A percentile compares a stretch with the other conserved stretches of the same genome.
phyloP scores from a whole-genome alignment of 164 flowering plant species.

The Houttuynia cordata region DNA sequence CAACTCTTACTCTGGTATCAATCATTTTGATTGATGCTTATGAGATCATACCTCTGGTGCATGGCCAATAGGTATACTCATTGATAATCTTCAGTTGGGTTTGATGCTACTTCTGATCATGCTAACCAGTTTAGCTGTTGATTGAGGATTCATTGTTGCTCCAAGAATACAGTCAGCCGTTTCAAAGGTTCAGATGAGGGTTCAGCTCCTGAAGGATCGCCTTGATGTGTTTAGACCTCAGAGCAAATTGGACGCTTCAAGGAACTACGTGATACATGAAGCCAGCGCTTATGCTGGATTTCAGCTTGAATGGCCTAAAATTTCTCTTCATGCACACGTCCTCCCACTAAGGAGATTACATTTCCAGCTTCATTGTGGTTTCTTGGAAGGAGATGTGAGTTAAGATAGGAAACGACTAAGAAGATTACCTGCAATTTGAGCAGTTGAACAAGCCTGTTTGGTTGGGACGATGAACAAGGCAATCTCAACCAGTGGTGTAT shows the following conservation, averaged over 20 bases:
- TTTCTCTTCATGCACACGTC: neutral
- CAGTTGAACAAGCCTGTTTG: too few species aligned
- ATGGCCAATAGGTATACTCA: conserved; percentile 1
- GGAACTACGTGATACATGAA: too few species aligned
- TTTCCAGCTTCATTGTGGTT: neutral
- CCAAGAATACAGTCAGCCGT: neutral
- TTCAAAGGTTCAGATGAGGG: neutral
- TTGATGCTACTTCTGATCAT: conserved; percentile 8
- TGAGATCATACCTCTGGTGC: conserved; percentile 1
- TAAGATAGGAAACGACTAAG: neutral
- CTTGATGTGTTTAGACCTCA: neutral
- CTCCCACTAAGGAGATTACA: neutral
- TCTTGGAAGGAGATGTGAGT: neutral
- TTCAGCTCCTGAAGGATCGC: neutral
- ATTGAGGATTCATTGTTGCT: neutral
- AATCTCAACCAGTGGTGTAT: too few species aligned
- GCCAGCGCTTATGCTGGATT: too few species aligned
- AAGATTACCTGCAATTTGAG: too few species aligned
- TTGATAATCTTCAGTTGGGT: conserved; percentile 24
- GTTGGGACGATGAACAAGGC: too few species aligned
- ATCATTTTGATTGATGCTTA: conserved; percentile 14
- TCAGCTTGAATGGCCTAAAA: neutral
- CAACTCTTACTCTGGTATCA: conserved; percentile 17
- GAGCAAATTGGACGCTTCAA: neutral
- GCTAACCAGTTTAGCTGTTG: conserved; percentile 5